Conservation (phyloP, 331 rosid genomes). For the Malus hybrid region DNA sequence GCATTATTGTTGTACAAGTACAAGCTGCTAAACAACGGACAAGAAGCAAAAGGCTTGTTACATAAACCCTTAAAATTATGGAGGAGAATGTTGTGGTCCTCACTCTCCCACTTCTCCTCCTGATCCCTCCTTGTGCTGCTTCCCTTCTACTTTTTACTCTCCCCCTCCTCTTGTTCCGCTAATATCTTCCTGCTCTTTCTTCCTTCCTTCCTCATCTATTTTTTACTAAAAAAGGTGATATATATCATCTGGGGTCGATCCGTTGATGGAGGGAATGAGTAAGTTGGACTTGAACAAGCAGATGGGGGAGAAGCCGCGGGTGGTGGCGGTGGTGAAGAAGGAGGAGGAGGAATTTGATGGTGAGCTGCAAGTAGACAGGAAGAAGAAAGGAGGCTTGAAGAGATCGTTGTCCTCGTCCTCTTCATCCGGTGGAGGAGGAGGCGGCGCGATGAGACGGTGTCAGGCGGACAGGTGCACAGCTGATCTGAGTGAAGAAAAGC, state of each 20-base stretch:
- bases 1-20: background rate
- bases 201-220: background rate
- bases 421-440: background rate
- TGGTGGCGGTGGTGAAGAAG: background rate
- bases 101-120: background rate
- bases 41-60: background rate
- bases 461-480: slow-evolving; percentile 64
- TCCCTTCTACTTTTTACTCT: background rate
- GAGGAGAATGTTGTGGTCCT: slow-evolving; percentile 40
- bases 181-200: too few relatives aligned
- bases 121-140: background rate
- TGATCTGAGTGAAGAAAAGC: slow-evolving; percentile 57
- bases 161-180: too few relatives aligned
- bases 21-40: background rate
- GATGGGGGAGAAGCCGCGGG: slow-evolving; percentile 26
- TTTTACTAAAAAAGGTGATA: too few relatives aligned
- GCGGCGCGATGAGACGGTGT: slow-evolving; percentile 36
- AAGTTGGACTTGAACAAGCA: slow-evolving; percentile 21
- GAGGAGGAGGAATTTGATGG: slow-evolving; percentile 10
- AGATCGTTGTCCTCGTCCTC: background rate
- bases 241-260: background rate
- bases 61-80: slow-evolving; percentile 4
- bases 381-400: slow-evolving; percentile 20
- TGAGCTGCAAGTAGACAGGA: slow-evolving; percentile 12
- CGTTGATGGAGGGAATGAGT: slow-evolving; percentile 25